A percentile compares a stretch with the other conserved stretches of the same genome.
These are phyloP conservation scores for Heracleum sosnowskyi DNA, from an alignment of 129 eudicot genomes.

Conservation along the genomic window DNA sequence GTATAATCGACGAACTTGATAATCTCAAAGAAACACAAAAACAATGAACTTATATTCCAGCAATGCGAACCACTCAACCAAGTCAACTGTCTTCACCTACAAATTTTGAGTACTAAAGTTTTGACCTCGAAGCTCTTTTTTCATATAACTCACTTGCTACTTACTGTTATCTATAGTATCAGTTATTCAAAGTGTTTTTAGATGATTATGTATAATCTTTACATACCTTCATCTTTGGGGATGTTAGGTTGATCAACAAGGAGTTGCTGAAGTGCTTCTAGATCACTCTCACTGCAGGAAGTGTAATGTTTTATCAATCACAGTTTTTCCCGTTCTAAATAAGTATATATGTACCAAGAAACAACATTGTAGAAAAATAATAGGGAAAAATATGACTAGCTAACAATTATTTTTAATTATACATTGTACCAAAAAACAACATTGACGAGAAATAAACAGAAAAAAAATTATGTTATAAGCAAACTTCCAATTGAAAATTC, in stretches of 20 bases:
- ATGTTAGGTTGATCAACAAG: conserved; percentile 89
- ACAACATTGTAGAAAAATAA: not conserved
- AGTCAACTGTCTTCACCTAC: not conserved
- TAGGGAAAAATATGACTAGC: not conserved
- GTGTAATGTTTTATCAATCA: not conserved
- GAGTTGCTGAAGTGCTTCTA: conserved; percentile 62
- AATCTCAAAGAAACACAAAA: not conserved
- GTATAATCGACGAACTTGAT: not conserved
- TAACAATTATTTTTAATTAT: not conserved
- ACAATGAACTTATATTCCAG: too few relatives aligned
- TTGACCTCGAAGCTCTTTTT: not conserved
- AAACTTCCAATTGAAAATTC: not conserved
- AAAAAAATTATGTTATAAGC: not conserved
- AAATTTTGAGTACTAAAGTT: not conserved
- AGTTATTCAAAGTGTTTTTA: not conserved
- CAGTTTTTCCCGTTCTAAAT: not conserved
- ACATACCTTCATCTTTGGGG: conserved; percentile 68
- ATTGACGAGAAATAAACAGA: not conserved
- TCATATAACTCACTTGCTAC: not conserved
- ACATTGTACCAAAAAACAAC: not conserved
- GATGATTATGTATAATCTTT: not conserved
- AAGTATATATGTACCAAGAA: not conserved
- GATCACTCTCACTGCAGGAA: conserved; percentile 54
- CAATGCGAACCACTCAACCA: not conserved
- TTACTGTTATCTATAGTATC: not conserved